A percentile compares a stretch with the other conserved stretches of the same genome.
Conservation (phyloP, 495 filamentous ascomycete species). For the Talaromyces liani region DNA sequence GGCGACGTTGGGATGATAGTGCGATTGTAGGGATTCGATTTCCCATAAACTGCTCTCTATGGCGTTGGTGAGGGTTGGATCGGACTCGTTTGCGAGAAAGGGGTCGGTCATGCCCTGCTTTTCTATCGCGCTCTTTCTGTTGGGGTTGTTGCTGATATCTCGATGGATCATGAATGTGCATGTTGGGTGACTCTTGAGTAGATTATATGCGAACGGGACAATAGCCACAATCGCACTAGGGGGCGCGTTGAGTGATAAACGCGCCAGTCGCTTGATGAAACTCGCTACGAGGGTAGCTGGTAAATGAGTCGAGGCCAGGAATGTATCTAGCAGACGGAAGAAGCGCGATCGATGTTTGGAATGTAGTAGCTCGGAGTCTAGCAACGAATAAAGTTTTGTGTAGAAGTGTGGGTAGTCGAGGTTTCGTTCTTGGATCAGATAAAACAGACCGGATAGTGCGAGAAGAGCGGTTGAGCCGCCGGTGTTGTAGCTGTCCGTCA, state of each 20-base stretch:
- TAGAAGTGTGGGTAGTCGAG: slow-evolving; percentile 96
- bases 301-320: slow-evolving; percentile 87
- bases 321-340: slow-evolving; percentile 87
- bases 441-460: slow-evolving; percentile 88
- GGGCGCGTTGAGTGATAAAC: slow-evolving; percentile 75
- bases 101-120: slow-evolving; percentile 55
- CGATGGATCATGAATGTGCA: slow-evolving; percentile 96
- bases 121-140: slow-evolving; percentile 37
- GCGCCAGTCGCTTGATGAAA: slow-evolving; percentile 87
- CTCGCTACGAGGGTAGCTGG: slow-evolving; percentile 84
- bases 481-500: slow-evolving; percentile 82
- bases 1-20: slow-evolving; percentile 97
- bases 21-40: slow-evolving; percentile 76
- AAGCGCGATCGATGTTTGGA: slow-evolving; percentile 90
- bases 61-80: slow-evolving; percentile 79
- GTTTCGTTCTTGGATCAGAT: slow-evolving; percentile 87
- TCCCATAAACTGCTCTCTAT: slow-evolving; percentile 96
- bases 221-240: slow-evolving; percentile 81
- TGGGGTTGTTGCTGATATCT: slow-evolving; percentile 46
- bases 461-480: slow-evolving; percentile 82
- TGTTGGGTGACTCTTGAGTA: slow-evolving; percentile 80
- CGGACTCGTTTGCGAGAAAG: slow-evolving; percentile 63
- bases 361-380: slow-evolving; percentile 79
- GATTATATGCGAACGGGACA: slow-evolving; percentile 91
- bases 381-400: slow-evolving; percentile 81